A percentile compares a stretch with the other conserved stretches of the same genome.
Evolutionary conservation across 345 rosid species (phyloP).

Genomic region (Alliaria petiolata): DNA sequence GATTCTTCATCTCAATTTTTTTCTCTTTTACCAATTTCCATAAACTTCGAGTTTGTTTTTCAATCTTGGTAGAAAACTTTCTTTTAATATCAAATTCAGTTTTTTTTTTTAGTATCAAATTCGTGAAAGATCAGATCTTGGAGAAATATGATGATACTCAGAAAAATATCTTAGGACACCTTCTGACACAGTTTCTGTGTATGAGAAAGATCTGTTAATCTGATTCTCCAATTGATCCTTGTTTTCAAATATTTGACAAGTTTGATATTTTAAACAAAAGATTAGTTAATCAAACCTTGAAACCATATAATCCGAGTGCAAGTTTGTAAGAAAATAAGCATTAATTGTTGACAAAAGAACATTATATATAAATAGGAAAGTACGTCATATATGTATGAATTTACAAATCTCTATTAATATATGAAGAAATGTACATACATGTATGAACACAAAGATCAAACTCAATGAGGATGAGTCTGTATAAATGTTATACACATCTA

Average conservation of each 20-base stretch:
- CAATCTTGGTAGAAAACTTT: neutral
- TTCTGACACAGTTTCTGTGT: slow-evolving; percentile 49
- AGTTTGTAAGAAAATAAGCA: neutral
- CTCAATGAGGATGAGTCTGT: no score
- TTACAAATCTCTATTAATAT: slow-evolving; percentile 26
- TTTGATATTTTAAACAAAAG: neutral
- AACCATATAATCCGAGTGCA: neutral
- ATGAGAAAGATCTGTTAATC: slow-evolving; percentile 41
- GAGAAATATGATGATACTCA: slow-evolving; percentile 39
- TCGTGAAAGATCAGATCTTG: neutral
- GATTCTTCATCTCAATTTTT: slow-evolving; percentile 24
- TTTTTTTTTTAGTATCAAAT: neutral
- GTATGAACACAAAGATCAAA: slow-evolving; percentile 4
- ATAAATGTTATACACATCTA: slow-evolving; percentile 21
- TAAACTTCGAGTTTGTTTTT: neutral
- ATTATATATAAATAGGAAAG: no score
- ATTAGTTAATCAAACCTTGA: no score
- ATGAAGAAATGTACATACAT: slow-evolving; percentile 19
- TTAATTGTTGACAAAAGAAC: no score
- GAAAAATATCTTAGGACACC: slow-evolving; percentile 48
- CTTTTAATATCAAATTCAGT: neutral
- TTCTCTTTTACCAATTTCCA: neutral
- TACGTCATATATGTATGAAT: no score
- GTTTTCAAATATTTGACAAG: neutral
- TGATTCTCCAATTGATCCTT: slow-evolving; percentile 28